Base-by-base conservation (phyloP, 139 green algal species). In the Micromonas commoda region DNA sequence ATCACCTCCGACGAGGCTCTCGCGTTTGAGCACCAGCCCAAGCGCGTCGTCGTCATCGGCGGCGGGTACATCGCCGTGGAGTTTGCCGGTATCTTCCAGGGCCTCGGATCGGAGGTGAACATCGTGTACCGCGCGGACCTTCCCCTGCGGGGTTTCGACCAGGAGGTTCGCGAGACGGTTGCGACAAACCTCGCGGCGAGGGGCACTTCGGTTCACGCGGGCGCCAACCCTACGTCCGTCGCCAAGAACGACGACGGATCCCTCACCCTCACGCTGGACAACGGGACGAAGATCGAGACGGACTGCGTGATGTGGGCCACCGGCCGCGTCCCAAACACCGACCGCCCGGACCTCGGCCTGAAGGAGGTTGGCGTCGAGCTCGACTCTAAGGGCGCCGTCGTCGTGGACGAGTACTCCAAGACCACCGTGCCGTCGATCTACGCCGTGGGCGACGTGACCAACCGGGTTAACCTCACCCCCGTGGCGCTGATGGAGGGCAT, bases 401-500 rank as follows among this genome's bases (percentile, higher is more conserved):
- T 82, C 70, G 80, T 99, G 68, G 90, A 99, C 73, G 86, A 96
- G 52, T 97, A 93, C 87, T 90, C 81, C 20, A 82, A 86, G 24
- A 97, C 91, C 31, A 92, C 76, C 37, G 88, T 96, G 38, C 85
- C 87, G 20, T 89, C 82, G 83, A 94, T 99, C 78, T 98, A 87
- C 83, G 93, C 95, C 0, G 83, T 99, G 26, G 95, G 95, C 20
- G 95, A 99, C 85, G 93, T 97, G 34, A 98, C 92, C 20, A 88
- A 97, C 84, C 85, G 93, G 53, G 90, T 99, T 82, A 88, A 93
- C 68, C 85, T 98, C 1, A 99, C 95, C 4, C 95, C 95, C 1
- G 94, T 97, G 34, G 94, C 94, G 21, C 88, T 98, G 19, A 98
- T 98, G 94, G 77, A 88, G 86, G 94, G 91, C 85, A 97, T 96